Evolutionary conservation across 495 filamentous ascomycete species (phyloP), one percentile per base, ranked within the genome.

Genomic region (Letharia columbiana): DNA sequence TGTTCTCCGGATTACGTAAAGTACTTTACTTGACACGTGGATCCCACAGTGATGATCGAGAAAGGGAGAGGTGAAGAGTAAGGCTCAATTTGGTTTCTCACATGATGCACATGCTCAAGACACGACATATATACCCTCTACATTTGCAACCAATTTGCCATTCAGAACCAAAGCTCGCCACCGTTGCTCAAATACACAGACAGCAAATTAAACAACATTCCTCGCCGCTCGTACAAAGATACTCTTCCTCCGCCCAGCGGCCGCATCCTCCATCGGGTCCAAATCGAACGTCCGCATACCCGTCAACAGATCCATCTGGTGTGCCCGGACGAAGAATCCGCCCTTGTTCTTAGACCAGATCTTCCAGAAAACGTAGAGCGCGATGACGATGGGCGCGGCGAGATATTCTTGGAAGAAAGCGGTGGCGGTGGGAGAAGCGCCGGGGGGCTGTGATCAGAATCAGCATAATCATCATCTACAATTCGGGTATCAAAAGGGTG

Each of bases 381-480:
- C 62, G 18, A 89, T 75, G 64, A 87, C 80, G 49, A 89, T 73
- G 18, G 81, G 82, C 8, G 78, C 73, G 3, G 86, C 85, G 12
- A 89, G 85, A 70, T 87, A 89, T 41, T 72, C 70, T 67, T 84
- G 69, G 77, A 90, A 90, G 80, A 88, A 89, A 23, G 62, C 72
- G 68, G 84, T 70, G 2, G 78, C 83, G 60, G 78, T 79, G 20
- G 83, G 69, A 37, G 31, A 0, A 4, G 10, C 17, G 18, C 70
- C 70, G 54, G 64, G 35, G 15, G 70, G 63, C 70, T 70, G 54
- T 47, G 83, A 77, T 70, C 79, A 84, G 70, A 12, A 79, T 83
- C 67, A 28, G 56, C 12, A 60, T 23, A 41, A 20, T 56, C 66
- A 69, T 74, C 39, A 6, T 11, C 18, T 18, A 1, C 1, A 11